These are phyloP conservation scores for Pythium biforme DNA, from an alignment of 352 stramenopile species.

Conservation along the genomic window DNA sequence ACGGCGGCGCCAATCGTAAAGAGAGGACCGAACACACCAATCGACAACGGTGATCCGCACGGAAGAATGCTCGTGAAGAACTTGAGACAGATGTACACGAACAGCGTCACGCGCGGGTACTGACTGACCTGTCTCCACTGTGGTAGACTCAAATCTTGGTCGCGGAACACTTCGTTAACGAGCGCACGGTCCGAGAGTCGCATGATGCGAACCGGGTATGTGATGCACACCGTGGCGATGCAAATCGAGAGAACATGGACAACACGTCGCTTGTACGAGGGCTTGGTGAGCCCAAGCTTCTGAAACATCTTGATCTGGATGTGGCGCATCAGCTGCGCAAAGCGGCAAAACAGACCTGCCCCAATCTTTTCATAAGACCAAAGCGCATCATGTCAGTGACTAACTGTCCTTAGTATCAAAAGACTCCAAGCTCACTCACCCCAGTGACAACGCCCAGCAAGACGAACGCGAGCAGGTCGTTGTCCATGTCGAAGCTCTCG, in stretches of 20 bases:
- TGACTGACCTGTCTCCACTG: slow-evolving; percentile 67
- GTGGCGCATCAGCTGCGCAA: slow-evolving; percentile 43
- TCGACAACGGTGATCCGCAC: slow-evolving; percentile 71
- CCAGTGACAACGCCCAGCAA: slow-evolving; percentile 64
- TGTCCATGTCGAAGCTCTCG: slow-evolving; percentile 75
- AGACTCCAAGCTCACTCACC: slow-evolving; percentile 30
- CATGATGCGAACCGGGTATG: slow-evolving; percentile 72
- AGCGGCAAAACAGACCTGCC: slow-evolving; percentile 62
- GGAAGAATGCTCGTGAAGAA: slow-evolving; percentile 65
- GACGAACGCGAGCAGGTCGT: slow-evolving; percentile 72
- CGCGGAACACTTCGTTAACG: slow-evolving; percentile 78
- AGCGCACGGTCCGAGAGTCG: slow-evolving; percentile 64
- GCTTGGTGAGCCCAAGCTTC: slow-evolving; percentile 47
- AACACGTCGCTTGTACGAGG: slow-evolving; percentile 51
- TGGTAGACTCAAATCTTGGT: slow-evolving; percentile 51
- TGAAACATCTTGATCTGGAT: slow-evolving; percentile 55
- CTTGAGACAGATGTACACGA: slow-evolving; percentile 75
- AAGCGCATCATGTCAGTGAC: not conserved
- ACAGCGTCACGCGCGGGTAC: slow-evolving; percentile 53
- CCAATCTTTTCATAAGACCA: slow-evolving; percentile 34
- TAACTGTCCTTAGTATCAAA: not conserved
- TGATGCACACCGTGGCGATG: slow-evolving; percentile 52
- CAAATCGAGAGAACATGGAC: slow-evolving; percentile 66
- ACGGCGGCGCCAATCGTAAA: slow-evolving; percentile 82
- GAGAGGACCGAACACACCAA: slow-evolving; percentile 77